These are phyloP conservation scores for Volutella citrinella DNA, from an alignment of 2,329 filamentous ascomycete species.

Conservation along the genomic window DNA sequence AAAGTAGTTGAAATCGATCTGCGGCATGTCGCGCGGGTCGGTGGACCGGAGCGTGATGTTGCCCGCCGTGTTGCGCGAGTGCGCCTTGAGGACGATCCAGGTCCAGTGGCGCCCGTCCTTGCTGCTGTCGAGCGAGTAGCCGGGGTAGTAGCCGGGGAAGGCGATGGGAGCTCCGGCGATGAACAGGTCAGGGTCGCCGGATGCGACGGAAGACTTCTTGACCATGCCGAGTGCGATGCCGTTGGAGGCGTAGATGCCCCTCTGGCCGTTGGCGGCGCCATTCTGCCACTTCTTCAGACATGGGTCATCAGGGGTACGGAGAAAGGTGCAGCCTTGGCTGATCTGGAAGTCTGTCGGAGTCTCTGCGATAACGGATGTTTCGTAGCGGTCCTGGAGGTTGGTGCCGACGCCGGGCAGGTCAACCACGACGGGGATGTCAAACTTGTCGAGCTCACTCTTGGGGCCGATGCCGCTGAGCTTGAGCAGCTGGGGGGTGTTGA, in stretches of 20 bases:
- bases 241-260: conserved; percentile 39
- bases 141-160: conserved; percentile 56
- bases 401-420: conserved; percentile 54
- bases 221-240: conserved; percentile 51
- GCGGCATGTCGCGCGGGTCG: conserved; percentile 61
- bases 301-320: conserved; percentile 15
- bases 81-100: conserved; percentile 49
- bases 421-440: conserved; percentile 31
- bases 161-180: conserved; percentile 52
- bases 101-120: conserved; percentile 39
- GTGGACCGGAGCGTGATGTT: conserved; percentile 58
- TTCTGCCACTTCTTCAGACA: conserved; percentile 17
- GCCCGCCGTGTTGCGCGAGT: conserved; percentile 55
- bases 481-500: conserved; percentile 50
- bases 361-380: conserved; percentile 20
- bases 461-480: conserved; percentile 42
- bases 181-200: conserved; percentile 44
- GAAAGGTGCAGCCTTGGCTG: conserved; percentile 19
- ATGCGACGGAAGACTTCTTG: conserved; percentile 32
- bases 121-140: conserved; percentile 45
- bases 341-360: conserved; percentile 16
- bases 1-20: conserved; percentile 60
- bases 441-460: conserved; percentile 19
- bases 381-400: conserved; percentile 57
- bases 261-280: conserved; percentile 14